Conservation (phyloP, 2,329 filamentous ascomycete genomes). For the Aspergillus pseudoviridinutans region DNA sequence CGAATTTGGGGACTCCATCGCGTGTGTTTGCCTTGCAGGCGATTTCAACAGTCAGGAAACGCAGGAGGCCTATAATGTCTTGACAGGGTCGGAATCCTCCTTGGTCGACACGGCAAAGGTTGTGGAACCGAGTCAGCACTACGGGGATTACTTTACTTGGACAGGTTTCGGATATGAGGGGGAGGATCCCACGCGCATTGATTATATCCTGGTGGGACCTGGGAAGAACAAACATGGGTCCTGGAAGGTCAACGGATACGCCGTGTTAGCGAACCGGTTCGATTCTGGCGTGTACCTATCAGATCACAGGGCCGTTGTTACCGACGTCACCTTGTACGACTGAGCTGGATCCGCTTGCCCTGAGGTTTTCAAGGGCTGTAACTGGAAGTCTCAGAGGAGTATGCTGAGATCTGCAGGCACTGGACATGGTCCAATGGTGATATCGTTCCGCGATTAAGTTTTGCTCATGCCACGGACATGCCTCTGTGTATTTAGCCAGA, state of each 20-base stretch:
- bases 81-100: slow-evolving; percentile 39
- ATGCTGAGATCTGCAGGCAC: not conserved
- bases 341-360: not conserved
- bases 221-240: slow-evolving; percentile 10
- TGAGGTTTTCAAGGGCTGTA: not conserved
- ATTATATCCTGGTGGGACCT: slow-evolving; percentile 49
- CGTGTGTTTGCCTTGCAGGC: slow-evolving; percentile 50
- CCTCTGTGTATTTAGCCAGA: no score
- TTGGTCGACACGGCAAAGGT: slow-evolving; percentile 37
- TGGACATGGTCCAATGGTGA: not conserved
- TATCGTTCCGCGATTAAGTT: not conserved
- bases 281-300: slow-evolving; percentile 54
- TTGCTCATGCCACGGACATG: not conserved
- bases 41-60: slow-evolving; percentile 53
- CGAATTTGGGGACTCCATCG: slow-evolving; percentile 21
- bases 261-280: slow-evolving; percentile 52
- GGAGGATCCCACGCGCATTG: slow-evolving; percentile 43
- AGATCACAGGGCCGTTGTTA: slow-evolving; percentile 56
- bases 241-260: slow-evolving; percentile 47
- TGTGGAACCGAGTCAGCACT: slow-evolving; percentile 35
- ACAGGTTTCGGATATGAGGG: slow-evolving; percentile 49
- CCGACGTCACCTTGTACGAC: slow-evolving; percentile 38
- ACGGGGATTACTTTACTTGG: slow-evolving; percentile 52
- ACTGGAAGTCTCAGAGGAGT: not conserved
- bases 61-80: slow-evolving; percentile 50